A percentile compares a stretch with the other conserved stretches of the same genome.
phyloP scores from a whole-genome alignment of 495 filamentous ascomycete species.

The Penicillium taxi region DNA sequence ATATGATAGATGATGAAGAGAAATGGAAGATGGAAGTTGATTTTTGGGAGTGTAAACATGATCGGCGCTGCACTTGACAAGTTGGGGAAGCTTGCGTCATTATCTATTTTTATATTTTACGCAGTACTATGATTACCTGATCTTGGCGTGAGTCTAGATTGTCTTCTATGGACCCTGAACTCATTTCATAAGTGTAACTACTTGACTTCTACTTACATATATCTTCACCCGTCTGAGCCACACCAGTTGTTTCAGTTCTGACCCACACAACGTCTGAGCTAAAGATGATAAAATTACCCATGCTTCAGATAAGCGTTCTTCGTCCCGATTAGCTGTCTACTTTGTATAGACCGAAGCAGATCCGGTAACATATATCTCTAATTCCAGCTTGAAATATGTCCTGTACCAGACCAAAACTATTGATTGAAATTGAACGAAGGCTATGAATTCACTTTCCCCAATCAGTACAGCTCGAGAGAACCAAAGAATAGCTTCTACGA shows the following conservation, averaged over 20 bases:
- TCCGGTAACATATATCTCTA: constrained; percentile 30
- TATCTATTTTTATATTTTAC: constrained; percentile 19
- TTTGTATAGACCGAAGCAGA: constrained; percentile 49
- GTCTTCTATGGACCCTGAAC: neutral
- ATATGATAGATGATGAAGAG: constrained; percentile 3
- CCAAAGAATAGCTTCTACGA: too few relatives aligned
- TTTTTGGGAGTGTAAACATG: constrained; percentile 13
- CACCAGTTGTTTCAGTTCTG: constrained; percentile 51
- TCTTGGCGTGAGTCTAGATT: neutral
- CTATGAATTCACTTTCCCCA: too few relatives aligned
- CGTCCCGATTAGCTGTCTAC: neutral
- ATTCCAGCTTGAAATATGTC: constrained; percentile 47
- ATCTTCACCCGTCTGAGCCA: constrained; percentile 46
- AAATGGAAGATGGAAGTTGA: constrained; percentile 1
- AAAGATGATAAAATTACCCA: constrained; percentile 25
- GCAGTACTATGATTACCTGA: neutral
- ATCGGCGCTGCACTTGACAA: constrained; percentile 24
- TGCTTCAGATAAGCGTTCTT: constrained; percentile 35
- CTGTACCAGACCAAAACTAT: constrained; percentile 54
- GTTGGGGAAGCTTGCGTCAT: constrained; percentile 19
- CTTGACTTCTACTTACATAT: constrained; percentile 56
- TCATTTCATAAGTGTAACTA: neutral
- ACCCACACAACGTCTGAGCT: constrained; percentile 54
- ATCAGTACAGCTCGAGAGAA: too few relatives aligned
- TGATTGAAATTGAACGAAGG: constrained; percentile 32